phyloP scores from a whole-genome alignment of 2,329 filamentous ascomycete species.

The Penicillium brasilianum region DNA sequence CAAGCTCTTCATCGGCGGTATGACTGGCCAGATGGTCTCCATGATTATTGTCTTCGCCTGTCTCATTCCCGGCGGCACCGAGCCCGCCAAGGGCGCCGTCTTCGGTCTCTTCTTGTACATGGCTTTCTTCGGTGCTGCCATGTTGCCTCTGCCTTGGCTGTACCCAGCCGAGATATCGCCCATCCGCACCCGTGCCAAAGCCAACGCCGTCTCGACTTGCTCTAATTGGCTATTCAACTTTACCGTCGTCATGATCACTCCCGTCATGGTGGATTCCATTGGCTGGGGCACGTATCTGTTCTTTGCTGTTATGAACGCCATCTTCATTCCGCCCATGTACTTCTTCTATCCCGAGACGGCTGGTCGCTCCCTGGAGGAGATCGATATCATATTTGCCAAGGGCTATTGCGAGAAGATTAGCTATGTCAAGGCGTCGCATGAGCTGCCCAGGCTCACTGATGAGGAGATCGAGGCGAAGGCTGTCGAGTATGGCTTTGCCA shows the following conservation, averaged over 20 bases:
- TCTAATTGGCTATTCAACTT: slow-evolving; percentile 64
- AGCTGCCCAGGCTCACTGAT: slow-evolving; percentile 42
- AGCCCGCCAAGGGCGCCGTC: slow-evolving; percentile 46
- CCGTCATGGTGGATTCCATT: slow-evolving; percentile 47
- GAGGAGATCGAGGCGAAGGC: slow-evolving; percentile 44
- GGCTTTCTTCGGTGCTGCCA: slow-evolving; percentile 69
- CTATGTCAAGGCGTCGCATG: slow-evolving; percentile 41
- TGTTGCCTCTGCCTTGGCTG: slow-evolving; percentile 67
- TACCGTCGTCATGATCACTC: slow-evolving; percentile 58
- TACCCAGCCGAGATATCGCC: slow-evolving; percentile 59
- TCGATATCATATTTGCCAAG: slow-evolving; percentile 54
- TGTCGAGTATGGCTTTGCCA: slow-evolving; percentile 38
- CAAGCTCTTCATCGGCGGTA: slow-evolving; percentile 49
- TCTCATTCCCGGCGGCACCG: slow-evolving; percentile 37
- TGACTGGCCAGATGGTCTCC: slow-evolving; percentile 45
- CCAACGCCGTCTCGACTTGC: slow-evolving; percentile 60
- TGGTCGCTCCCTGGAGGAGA: slow-evolving; percentile 51
- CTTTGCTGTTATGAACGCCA: slow-evolving; percentile 48
- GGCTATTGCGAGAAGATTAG: slow-evolving; percentile 49
- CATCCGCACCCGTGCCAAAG: slow-evolving; percentile 61
- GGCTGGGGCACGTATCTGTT: slow-evolving; percentile 53
- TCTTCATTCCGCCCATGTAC: slow-evolving; percentile 58
- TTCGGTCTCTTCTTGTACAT: slow-evolving; percentile 73
- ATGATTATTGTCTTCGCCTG: slow-evolving; percentile 49
- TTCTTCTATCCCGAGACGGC: slow-evolving; percentile 61